Evolutionary conservation across 805 yeast genomes (phyloP), one percentile per base, ranked within the genome.

Genomic region (Metschnikowia sp.): DNA sequence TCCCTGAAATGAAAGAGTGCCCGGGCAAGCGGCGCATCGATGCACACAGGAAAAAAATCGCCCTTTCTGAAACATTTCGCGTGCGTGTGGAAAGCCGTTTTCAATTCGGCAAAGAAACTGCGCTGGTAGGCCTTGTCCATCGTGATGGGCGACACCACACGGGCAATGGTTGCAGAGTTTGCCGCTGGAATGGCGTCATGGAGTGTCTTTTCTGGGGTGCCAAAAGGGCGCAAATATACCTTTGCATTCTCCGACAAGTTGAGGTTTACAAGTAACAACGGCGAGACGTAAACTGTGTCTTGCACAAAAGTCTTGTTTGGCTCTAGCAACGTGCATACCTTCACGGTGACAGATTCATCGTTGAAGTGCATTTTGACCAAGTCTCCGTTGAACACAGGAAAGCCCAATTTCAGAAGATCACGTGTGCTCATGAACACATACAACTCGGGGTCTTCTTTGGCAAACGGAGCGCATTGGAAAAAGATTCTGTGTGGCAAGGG

Each of bases 311-410:
- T 49, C 2, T 59, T 56, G 56, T 77, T 80, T 13, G 94, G 90
- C 51, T 84, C 92, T 2, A 81, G 74, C 47, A 84, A 77, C 1
- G 92, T 76, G 50, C 79, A 77, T 0, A 85, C 49, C 47, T 77
- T 64, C 1, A 82, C 71, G 12, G 66, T 57, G 29, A 64, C 36
- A 41, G 45, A 39, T 3, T 47, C 54, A 11, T 49, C 42, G 9
- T 36, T 45, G 7, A 18, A 8, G 19, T 52, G 45, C 29, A 79
- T 41, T 11, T 68, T 63, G 3, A 81, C 82, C 40, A 77, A 63
- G 58, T 86, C 94, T 3, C 96, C 96, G 47, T 84, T 81, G 51
- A 85, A 79, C 22, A 79, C 71, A 0, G 88, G 86, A 28, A 86
- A 66, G 19, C 70, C 73, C n/a, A 71, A 50, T 35, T 61, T 62